These are phyloP conservation scores for Phytophthora podocarpi DNA, from an alignment of 352 stramenopile species.

Conservation along the genomic window DNA sequence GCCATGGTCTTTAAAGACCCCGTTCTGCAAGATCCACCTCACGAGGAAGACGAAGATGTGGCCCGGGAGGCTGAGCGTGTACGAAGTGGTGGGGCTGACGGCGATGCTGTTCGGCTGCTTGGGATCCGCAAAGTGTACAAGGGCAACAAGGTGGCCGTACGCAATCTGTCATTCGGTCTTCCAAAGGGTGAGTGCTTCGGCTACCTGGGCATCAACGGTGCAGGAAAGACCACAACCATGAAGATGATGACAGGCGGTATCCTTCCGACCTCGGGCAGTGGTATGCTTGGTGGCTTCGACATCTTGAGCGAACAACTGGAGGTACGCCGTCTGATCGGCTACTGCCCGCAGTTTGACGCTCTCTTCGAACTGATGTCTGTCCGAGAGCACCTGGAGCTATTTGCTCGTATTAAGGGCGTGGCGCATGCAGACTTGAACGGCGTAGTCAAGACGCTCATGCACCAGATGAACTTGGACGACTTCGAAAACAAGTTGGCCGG, in stretches of 20 bases:
- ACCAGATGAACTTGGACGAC: slow-evolving; percentile 66
- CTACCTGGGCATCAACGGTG: slow-evolving; percentile 95
- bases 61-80: slow-evolving; percentile 43
- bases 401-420: slow-evolving; percentile 90
- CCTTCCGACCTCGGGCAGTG: slow-evolving; percentile 54
- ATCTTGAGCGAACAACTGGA: slow-evolving; percentile 76
- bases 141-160: slow-evolving; percentile 76
- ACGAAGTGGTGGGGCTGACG: slow-evolving; percentile 32
- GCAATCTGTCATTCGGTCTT: slow-evolving; percentile 80
- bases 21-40: slow-evolving; percentile 15
- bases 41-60: slow-evolving; percentile 50
- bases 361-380: slow-evolving; percentile 82
- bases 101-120: slow-evolving; percentile 43
- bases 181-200: slow-evolving; percentile 93
- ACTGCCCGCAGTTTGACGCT: slow-evolving; percentile 93
- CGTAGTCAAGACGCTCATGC: slow-evolving; percentile 80
- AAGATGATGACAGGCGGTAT: slow-evolving; percentile 95
- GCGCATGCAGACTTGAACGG: slow-evolving; percentile 45
- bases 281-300: slow-evolving; percentile 69
- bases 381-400: slow-evolving; percentile 87
- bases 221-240: slow-evolving; percentile 95
- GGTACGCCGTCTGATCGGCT: slow-evolving; percentile 84
- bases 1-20: slow-evolving; percentile 28
- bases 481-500: slow-evolving; percentile 60
- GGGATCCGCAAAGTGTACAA: slow-evolving; percentile 54